Evolutionary conservation across 2,329 filamentous ascomycete species (phyloP), one percentile per base, ranked within the genome.

Genomic region (Fusarium coffeatum): DNA sequence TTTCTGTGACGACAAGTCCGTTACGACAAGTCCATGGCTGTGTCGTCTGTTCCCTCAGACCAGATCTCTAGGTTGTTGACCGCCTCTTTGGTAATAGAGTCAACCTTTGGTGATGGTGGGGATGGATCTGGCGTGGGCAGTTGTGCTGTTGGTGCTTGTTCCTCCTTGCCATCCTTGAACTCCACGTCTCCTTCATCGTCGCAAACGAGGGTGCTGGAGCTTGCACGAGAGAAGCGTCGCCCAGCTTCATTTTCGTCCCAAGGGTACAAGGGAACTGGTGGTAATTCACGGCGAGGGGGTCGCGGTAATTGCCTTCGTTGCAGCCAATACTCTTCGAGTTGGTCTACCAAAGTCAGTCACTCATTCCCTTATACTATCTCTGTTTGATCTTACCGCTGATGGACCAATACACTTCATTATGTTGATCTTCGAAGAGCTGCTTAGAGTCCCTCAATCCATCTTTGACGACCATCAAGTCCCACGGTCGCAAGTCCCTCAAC

Each of bases 391-490:
- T 30, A 64, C 67, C 46, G 22, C 48, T 59, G 22, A 55, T 49
- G 9, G 42, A 55, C 70, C 69, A 74, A 50, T 59, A 57, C 5
- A 59, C 54, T 7, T 50, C 32, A 15, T 58, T 43, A 8, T 43
- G 34, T 25, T 75, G 72, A 6, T 66, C 47, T 25, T 48, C 32
- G 18, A 64, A 32, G 16, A 75, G 64, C 25, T 68, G 59, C 42
- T 64, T 55, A 1, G 48, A 11, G 13, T 22, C 42, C 15, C 75
- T 66, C 20, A 68, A 30, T 27, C 47, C 66, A 57, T 77, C 75
- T 12, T 43, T 59, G 10, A 66, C 50, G 15, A 77, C 68, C 8
- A 75, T 50, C 11, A 77, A 51, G 60, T 76, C 74, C 73, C 69
- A 73, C 16, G 63, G 25, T 8, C 63, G 64, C 53, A 72, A 32